Evolutionary conservation across 73 alveolate genomes (phyloP), one percentile per base, ranked within the genome.

Genomic region (Urostyla sp.): DNA sequence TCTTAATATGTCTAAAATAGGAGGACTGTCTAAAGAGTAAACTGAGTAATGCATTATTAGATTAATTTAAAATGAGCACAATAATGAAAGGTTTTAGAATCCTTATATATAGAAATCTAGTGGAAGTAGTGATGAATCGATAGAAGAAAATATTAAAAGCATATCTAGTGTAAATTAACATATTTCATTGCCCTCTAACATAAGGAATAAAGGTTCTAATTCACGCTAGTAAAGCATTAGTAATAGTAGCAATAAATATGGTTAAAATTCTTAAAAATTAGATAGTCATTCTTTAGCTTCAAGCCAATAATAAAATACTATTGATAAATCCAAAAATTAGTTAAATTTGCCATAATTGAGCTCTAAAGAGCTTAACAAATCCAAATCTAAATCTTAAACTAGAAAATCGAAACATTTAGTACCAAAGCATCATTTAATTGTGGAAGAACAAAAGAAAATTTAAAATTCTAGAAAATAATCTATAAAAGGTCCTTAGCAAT

Each of bases 101-200:
- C 83, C 83, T 7, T 69, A 69, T 32, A 3, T 36, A 16, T 31
- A 69, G 48, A 69, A 6, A 10, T 20, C 69, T 10, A 40, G 52
- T 26, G 44, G 55, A 10, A 69, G 83, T 27, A 69, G 83, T 49
- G 18, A 63, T 26, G 79, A 63, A 3, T 28, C 79, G 6, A 63
- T 63, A 21, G 79, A 63, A 38, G 79, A 63, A 32, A 36, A 63
- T 63, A 63, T 69, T 48, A 67, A 69, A 35, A 20, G 10, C 44
- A 69, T 48, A 23, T 45, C 7, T 46, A 49, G 21, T 54, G 49
- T 21, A 31, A 56, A 27, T 69, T 27, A 46, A n/a, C 69, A 15
- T 10, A 46, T 2, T 37, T 53, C 18, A 69, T 34, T 49, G 27
- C 16, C 11, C 48, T 30, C 32, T 10, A 20, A 5, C 15, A 4